Evolutionary conservation across 2,329 filamentous ascomycete species (phyloP).

Genomic region (Alternaria tenuissima): DNA sequence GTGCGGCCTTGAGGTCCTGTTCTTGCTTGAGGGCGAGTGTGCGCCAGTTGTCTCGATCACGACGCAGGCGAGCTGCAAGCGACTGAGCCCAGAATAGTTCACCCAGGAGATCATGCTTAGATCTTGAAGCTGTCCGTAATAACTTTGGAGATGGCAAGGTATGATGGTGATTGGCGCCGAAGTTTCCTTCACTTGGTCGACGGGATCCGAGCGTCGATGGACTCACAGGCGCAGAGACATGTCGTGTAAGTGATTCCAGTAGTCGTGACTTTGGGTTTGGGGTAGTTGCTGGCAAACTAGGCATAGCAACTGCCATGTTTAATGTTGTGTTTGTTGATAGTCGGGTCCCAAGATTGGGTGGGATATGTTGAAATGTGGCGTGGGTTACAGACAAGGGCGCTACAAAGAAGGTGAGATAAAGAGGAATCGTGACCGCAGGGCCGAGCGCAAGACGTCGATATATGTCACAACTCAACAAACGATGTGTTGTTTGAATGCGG

Average conservation of each 20-base stretch:
- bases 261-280: slow-evolving; percentile 6
- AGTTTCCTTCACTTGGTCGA: background rate
- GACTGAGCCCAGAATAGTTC: slow-evolving; percentile 11
- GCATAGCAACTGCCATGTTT: background rate
- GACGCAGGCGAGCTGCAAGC: slow-evolving; percentile 11
- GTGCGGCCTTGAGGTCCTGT: background rate
- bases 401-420: slow-evolving; percentile 4
- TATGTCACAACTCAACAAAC: slow-evolving; percentile 2
- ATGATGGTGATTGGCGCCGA: background rate
- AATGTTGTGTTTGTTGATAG: background rate
- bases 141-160: background rate
- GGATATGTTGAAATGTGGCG: background rate
- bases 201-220: background rate
- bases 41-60: slow-evolving; percentile 16
- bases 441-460: background rate
- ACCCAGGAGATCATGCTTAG: background rate
- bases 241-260: slow-evolving; percentile 6
- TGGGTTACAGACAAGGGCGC: background rate
- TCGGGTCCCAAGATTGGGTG: background rate
- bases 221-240: slow-evolving; percentile 15
- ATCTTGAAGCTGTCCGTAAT: background rate
- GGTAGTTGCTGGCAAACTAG: background rate
- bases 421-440: background rate
- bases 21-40: slow-evolving; percentile 6
- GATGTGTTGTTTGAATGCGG: background rate